Percentiles rank a stretch among this genome's conserved stretches.
Evolutionary conservation across 2,329 filamentous ascomycete species (phyloP).

Genomic region (Calonectria leucothoes): DNA sequence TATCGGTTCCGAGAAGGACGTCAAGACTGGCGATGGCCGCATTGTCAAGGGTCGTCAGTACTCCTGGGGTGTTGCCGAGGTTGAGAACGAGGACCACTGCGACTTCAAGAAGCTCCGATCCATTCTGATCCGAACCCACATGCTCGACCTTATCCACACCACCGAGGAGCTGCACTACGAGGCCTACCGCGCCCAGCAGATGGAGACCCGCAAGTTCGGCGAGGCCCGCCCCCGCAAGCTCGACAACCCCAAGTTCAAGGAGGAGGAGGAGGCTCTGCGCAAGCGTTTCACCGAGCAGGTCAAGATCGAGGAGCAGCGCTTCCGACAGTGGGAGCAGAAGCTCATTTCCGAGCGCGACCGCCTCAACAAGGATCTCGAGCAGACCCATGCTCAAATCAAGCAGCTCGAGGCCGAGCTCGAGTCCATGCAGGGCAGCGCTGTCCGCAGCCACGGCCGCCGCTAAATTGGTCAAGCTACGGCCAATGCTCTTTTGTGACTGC

Average conservation of each 20-base stretch:
- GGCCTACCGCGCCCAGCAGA: slow-evolving; percentile 98
- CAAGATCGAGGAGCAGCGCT: slow-evolving; percentile 99
- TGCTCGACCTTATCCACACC: slow-evolving; percentile 99
- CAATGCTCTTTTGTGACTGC: slow-evolving; percentile 39
- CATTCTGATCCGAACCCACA: slow-evolving; percentile 98
- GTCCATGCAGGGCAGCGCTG: slow-evolving; percentile 88
- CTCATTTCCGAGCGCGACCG: slow-evolving; percentile 98
- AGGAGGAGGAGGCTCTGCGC: slow-evolving; percentile 97
- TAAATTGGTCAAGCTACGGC: slow-evolving; percentile 58
- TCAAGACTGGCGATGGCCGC: slow-evolving; percentile 94
- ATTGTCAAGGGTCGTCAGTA: slow-evolving; percentile 99
- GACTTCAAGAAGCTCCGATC: slow-evolving; percentile 99
- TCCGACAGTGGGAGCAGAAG: slow-evolving; percentile 99
- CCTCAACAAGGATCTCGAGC: slow-evolving; percentile 99
- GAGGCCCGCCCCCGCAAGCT: slow-evolving; percentile 97
- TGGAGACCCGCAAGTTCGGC: slow-evolving; percentile 99
- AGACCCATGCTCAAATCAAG: slow-evolving; percentile 95
- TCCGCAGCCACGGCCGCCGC: slow-evolving; percentile 92
- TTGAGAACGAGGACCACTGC: slow-evolving; percentile 99
- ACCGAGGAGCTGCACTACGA: slow-evolving; percentile 99
- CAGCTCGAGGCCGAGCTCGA: slow-evolving; percentile 93
- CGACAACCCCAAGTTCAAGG: slow-evolving; percentile 99
- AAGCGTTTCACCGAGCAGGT: slow-evolving; percentile 99
- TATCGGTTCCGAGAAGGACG: slow-evolving; percentile 99
- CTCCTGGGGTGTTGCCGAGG: slow-evolving; percentile 98